A percentile compares a stretch with the other conserved stretches of the same genome.
Conservation (phyloP, 2,329 filamentous ascomycete genomes). For the Aspergillus sp. region DNA sequence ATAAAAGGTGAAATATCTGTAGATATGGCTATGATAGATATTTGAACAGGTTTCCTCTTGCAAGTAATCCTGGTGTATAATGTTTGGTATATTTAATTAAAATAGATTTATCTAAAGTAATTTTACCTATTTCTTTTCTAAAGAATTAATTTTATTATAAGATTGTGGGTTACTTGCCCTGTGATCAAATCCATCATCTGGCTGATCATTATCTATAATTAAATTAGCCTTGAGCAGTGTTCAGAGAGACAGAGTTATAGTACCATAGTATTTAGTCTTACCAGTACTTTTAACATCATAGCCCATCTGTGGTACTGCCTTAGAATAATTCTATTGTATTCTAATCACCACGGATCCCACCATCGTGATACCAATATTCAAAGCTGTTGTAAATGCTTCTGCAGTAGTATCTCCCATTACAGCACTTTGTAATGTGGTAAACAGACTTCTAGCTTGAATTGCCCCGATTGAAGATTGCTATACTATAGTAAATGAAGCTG, state of each 20-base stretch:
- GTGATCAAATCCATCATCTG: not conserved
- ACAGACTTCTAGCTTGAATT: conserved; percentile 12
- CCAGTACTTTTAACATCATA: not conserved
- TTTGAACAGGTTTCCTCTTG: too few species aligned
- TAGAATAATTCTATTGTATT: not conserved
- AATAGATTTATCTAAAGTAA: not conserved
- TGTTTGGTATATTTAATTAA: not conserved
- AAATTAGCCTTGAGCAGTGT: conserved; percentile 5
- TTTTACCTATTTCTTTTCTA: not conserved
- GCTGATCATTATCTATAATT: conserved; percentile 2
- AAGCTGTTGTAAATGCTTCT: conserved; percentile 1
- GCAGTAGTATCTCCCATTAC: conserved; percentile 7
- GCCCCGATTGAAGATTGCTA: conserved; percentile 9
- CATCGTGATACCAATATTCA: conserved; percentile 4
- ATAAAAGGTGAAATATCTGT: too few species aligned
- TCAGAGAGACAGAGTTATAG: not conserved
- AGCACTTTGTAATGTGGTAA: conserved; percentile 11
- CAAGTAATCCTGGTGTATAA: too few species aligned
- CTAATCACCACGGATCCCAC: conserved; percentile 1
- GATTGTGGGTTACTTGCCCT: too few species aligned
- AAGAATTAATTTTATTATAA: not conserved
- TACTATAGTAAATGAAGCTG: conserved; percentile 9
- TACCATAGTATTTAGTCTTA: not conserved
- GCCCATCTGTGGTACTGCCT: not conserved
- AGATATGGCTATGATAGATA: too few species aligned